Evolutionary conservation across 1,284 basidiomycete genomes (phyloP), one percentile per base, ranked within the genome.

Genomic region (Cryptococcus wingfieldii): DNA sequence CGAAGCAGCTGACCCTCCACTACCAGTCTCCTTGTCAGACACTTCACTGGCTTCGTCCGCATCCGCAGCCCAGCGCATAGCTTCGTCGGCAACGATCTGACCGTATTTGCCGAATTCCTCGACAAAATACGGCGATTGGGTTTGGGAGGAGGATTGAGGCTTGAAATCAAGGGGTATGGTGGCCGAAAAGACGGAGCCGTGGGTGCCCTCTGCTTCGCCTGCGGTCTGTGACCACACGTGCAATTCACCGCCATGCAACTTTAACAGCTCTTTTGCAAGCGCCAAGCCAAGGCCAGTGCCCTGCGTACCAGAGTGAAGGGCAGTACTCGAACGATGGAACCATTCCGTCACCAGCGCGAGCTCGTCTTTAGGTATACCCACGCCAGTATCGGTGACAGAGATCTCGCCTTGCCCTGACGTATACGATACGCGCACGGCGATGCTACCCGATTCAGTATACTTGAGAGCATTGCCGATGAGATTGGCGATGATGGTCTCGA

Each of bases 221-320:
- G 51, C 60, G 1, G 58, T 66, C 37, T 55, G 46, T 6, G 64
- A 66, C 3, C 62, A 54, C 38, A 79, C 72, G 0, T 65, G 48
- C 34, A 80, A 65, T 4, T 72, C 68, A 4, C 78, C 78, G 5
- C 70, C 73, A 54, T 79, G 76, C n/a, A 78, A 62, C 31, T 73
- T 74, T 31, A 80, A 64, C 27, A 79, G 66, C 54, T 78, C 78
- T 25, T 65, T 61, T 1, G 66, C 68, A 3, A 75, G 56, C 2
- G 70, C 68, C 18, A 71, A 46, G n/a, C 66, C 69, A 12, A 71
- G 52, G 16, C 69, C 69, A 1, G 65, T 63, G 2, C 65, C 68
- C 47, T 68, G 60, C 6, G 63, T 63, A 2, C 65, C 66, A 9
- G 59, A 47, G 27, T 63, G 59, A 1, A 71, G 37, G 16, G 64